These are phyloP conservation scores for Rhodotorula graminis DNA, from an alignment of 768 basidiomycete species.

Conservation along the genomic window DNA sequence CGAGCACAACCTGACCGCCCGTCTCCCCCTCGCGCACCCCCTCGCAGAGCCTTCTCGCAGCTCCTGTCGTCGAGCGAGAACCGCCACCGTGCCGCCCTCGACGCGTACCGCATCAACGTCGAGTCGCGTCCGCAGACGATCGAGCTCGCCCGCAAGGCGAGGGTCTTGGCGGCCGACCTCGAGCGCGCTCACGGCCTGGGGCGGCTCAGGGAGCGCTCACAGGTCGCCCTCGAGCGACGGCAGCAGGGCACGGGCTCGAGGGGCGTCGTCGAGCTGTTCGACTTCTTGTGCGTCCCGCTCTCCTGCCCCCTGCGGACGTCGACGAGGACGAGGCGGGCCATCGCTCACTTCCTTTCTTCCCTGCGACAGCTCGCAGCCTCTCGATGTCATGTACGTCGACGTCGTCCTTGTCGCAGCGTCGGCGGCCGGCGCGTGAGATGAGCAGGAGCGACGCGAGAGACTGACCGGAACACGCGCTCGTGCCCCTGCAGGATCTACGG, in stretches of 20 bases:
- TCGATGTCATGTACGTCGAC: conserved; percentile 17
- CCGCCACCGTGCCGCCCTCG: neutral
- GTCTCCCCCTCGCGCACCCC: neutral
- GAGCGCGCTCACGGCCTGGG: neutral
- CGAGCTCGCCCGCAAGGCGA: neutral
- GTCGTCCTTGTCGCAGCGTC: neutral
- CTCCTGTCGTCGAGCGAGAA: neutral
- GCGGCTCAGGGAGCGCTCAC: neutral
- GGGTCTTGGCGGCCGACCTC: neutral
- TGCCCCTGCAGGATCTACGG: conserved; percentile 11
- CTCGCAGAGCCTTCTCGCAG: neutral
- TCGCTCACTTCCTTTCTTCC: neutral
- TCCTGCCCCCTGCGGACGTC: neutral
- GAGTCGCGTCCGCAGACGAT: neutral
- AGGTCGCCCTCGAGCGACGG: neutral
- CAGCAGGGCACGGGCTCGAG: neutral
- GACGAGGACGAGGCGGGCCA: neutral
- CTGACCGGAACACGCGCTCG: neutral
- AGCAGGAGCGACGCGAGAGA: no score
- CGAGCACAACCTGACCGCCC: no score
- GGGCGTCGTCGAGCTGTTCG: conserved; percentile 3
- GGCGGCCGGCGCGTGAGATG: no score
- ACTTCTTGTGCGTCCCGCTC: conserved; percentile 9
- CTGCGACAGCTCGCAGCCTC: neutral
- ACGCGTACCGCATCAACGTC: neutral